Evolutionary conservation across 2,329 filamentous ascomycete genomes (phyloP), one percentile per base, ranked within the genome.

Genomic region (Phialocephala subalpina): DNA sequence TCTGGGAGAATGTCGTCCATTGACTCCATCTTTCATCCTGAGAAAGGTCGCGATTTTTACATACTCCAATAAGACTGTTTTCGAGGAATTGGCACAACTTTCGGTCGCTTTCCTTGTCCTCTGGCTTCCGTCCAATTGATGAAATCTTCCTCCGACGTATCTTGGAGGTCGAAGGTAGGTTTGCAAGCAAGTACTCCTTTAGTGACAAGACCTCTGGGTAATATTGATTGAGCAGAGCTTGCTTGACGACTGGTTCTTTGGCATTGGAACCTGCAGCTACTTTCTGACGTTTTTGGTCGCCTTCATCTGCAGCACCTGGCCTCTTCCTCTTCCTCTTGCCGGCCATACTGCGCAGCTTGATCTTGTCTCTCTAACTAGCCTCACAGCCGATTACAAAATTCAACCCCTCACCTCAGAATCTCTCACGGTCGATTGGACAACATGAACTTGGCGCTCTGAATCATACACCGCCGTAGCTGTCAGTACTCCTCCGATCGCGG

Each of bases 161-260:
- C 62, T 84, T 91, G 5, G 92, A 95, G 12, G 87, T 83, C n/a
- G 77, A 70, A 0, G 92, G 90, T 12, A 97, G 84, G 66, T 83
- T 86, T 22, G 82, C 81, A 57, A 94, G 80, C 45, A 94, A 80
- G 79, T 93, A 92, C 65, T 90, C 83, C 72, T 93, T 88, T 64
- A 97, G 81, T 0, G 89, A 89, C 63, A 87, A 77, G 14, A 94
- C 84, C 56, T 83, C 79, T 8, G 84, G 79, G 78, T 94, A 97
- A 79, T 90, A 92, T 67, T 86, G 84, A 55, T 83, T 83, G 64
- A 97, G 82, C 38, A 96, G 84, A 62, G 87, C 86, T 75, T 93
- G 89, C 64, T 80, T 78, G 62, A 81, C 73, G 6, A 74, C 57
- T 9, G 68, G 55, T 40, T 70, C 70, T 56, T 69, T 69, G 58